Evolutionary conservation across 306 rosid genomes (phyloP), one percentile per base, ranked within the genome.

Genomic region (Prunus armeniaca): DNA sequence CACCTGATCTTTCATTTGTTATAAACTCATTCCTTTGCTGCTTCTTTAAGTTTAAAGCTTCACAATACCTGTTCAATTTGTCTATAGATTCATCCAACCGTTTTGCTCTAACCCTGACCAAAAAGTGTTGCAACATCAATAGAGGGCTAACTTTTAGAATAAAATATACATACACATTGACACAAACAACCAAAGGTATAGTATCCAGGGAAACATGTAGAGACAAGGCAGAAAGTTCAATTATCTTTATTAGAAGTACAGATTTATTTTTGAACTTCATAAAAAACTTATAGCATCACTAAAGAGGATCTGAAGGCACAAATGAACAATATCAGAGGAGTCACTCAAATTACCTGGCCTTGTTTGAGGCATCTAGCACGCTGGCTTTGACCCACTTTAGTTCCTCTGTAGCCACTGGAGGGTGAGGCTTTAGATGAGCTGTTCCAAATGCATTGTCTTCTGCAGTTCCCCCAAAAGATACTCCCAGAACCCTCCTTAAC

Each of bases 371-470:
- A 75, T 84, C 97, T 76, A 72, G 74, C 50, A 94, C 57, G 57
- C 81, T 75, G 51, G 87, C 89, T 82, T 85, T 90, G 80, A 90
- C 83, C 70, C 83, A 88, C 75, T 90, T 88, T 62, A 91, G 82
- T 49, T 89, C 94, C 87, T 85, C 96, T 10, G 75, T 73, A 57
- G 88, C 97, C 81, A 76, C 84, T 41, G 85, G 82, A 85, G 87
- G 80, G 32, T 81, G 85, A 76, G 84, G 79, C 85, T 88, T 91
- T 68, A 77, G 70, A 87, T 88, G 87, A 83, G 88, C 83, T 83
- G 85, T 78, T 75, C 88, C 93, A 82, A 85, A 84, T 63, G 89
- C 81, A 84, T 76, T 75, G 72, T 93, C 96, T 84, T 88, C 96
- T 28, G 57, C 76, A 54, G 79, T 82, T 73, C 82, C 82, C 77